Percentiles rank a stretch among this genome's conserved stretches.
Evolutionary conservation across 73 alveolate species (phyloP).

Genomic region (Paramecium sonneborni): DNA sequence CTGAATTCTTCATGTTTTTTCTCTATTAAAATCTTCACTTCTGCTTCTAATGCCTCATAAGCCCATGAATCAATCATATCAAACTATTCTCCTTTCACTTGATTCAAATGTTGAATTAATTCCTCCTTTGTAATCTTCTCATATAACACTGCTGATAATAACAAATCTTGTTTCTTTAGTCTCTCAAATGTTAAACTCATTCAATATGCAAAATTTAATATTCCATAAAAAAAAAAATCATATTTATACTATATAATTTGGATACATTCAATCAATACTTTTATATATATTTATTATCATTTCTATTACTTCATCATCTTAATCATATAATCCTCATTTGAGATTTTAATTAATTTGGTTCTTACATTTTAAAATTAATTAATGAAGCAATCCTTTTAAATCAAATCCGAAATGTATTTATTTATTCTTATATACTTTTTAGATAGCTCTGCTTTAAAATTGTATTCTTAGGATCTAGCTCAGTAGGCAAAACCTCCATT

Average conservation of each 20-base stretch:
- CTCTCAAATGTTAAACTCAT: conserved; percentile 44
- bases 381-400: background rate
- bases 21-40: background rate
- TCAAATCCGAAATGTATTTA: background rate
- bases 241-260: background rate
- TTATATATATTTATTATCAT: no score
- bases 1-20: background rate
- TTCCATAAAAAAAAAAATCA: background rate
- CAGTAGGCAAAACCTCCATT: conserved; percentile 32
- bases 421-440: background rate
- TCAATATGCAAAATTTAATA: background rate
- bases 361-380: no score
- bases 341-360: no score
- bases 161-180: background rate
- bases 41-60: background rate
- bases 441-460: background rate
- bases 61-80: conserved; percentile 24
- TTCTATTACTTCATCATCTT: no score
- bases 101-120: background rate
- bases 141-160: background rate
- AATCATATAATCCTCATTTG: no score
- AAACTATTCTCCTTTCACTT: background rate
- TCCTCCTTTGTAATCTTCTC: background rate
- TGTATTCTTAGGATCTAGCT: background rate
- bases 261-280: background rate